phyloP scores from a whole-genome alignment of 768 basidiomycete species.

The Clitopilus hobsonii region DNA sequence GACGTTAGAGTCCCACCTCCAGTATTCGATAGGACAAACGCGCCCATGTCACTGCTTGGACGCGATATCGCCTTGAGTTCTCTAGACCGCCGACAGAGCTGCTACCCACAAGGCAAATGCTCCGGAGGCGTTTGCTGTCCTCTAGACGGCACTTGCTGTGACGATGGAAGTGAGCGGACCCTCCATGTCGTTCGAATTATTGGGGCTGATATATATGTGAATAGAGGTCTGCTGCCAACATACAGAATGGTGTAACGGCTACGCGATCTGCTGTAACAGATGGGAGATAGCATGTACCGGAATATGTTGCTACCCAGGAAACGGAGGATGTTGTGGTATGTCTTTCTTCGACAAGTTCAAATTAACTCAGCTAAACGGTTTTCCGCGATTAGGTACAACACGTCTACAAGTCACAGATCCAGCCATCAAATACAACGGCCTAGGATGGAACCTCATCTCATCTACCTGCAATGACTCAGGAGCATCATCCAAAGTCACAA shows the following conservation, averaged over 20 bases:
- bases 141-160: constrained; percentile 1
- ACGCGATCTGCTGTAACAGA: constrained; percentile 5
- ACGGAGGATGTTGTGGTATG: constrained; percentile 4
- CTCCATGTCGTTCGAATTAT: not conserved
- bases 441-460: not conserved
- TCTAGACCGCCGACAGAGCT: not conserved
- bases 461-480: not conserved
- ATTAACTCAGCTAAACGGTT: not conserved
- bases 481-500: not conserved
- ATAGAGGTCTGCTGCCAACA: not conserved
- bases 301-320: not conserved
- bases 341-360: not conserved
- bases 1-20: not conserved
- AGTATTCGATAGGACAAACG: not conserved
- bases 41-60: not conserved
- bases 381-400: not conserved
- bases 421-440: not conserved
- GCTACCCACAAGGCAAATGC: constrained; percentile 3
- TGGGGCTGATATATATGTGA: too few relatives aligned
- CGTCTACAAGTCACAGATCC: not conserved
- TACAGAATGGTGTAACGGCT: constrained; percentile 2
- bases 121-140: constrained; percentile 2
- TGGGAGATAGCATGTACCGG: constrained; percentile 1
- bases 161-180: not conserved
- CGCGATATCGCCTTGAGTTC: constrained; percentile 2